Conservation (phyloP, 2,329 filamentous ascomycete genomes). For the Coleophoma eucalyptorum region DNA sequence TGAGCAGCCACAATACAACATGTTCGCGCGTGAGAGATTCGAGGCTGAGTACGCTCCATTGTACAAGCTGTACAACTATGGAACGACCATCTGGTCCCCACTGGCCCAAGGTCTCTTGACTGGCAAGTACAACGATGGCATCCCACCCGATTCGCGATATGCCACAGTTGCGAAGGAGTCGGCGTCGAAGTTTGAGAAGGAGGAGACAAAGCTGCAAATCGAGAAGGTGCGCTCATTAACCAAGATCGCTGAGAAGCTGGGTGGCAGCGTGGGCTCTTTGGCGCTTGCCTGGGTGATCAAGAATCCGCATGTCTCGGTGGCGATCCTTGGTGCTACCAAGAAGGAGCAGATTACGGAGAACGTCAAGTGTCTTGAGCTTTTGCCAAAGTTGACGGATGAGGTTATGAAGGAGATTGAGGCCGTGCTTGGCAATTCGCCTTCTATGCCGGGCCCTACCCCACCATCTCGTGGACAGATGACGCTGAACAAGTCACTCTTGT, state of each 20-base stretch:
- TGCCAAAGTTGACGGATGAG: conserved; percentile 45
- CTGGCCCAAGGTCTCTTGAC: conserved; percentile 54
- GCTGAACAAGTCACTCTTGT: conserved; percentile 11
- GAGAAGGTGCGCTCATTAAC: conserved; percentile 39
- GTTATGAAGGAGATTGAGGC: conserved; percentile 47
- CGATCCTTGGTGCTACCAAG: conserved; percentile 48
- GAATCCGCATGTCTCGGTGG: conserved; percentile 48
- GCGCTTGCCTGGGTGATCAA: conserved; percentile 50
- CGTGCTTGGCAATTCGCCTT: conserved; percentile 33
- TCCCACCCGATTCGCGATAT: conserved; percentile 51
- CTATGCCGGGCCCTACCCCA: conserved; percentile 3
- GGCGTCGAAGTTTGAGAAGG: conserved; percentile 49
- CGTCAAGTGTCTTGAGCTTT: conserved; percentile 39
- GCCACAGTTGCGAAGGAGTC: conserved; percentile 51
- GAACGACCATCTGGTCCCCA: conserved; percentile 58
- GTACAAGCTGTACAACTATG: conserved; percentile 53
- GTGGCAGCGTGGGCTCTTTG: conserved; percentile 45
- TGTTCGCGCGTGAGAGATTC: conserved; percentile 54
- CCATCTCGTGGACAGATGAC: conserved; percentile 7
- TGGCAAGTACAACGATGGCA: conserved; percentile 55
- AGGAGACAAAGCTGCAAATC: conserved; percentile 25
- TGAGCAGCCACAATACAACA: conserved; percentile 63
- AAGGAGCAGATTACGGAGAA: conserved; percentile 50
- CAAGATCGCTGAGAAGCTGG: conserved; percentile 54
- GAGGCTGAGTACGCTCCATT: conserved; percentile 56